phyloP scores from a whole-genome alignment of 1,139 yeast species.

The Nematodospora anomalae region DNA sequence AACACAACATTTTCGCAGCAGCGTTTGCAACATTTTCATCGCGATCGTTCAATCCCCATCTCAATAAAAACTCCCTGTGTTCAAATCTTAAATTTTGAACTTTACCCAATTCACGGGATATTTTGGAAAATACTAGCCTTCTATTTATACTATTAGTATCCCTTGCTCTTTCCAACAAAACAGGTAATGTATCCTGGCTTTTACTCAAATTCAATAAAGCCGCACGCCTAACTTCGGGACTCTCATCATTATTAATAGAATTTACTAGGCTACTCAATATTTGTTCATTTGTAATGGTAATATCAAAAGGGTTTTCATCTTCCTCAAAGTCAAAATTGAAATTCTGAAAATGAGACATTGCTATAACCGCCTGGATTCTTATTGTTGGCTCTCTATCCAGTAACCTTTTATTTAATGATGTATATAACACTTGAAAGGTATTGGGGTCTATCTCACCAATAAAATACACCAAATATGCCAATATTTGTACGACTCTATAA shows the following conservation, averaged over 20 bases:
- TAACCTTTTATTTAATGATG: conserved; percentile 62
- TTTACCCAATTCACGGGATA: conserved; percentile 68
- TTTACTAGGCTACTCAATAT: conserved; percentile 53
- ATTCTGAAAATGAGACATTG: conserved; percentile 76
- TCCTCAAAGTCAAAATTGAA: conserved; percentile 41
- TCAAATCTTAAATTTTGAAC: conserved; percentile 56
- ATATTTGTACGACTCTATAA: conserved; percentile 74
- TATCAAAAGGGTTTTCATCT: conserved; percentile 26
- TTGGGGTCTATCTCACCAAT: conserved; percentile 78
- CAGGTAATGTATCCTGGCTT: conserved; percentile 53
- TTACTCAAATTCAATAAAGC: conserved; percentile 71
- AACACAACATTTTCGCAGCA: conserved; percentile 67
- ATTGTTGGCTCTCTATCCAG: conserved; percentile 79
- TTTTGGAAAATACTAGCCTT: conserved; percentile 67
- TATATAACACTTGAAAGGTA: conserved; percentile 61
- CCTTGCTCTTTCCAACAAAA: conserved; percentile 76
- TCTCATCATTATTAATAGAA: conserved; percentile 73
- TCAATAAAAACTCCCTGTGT: conserved; percentile 65
- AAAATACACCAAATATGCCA: conserved; percentile 71
- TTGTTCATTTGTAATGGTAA: conserved; percentile 19
- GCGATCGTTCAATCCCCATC: conserved; percentile 88
- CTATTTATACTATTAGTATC: conserved; percentile 75
- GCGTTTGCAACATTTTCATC: conserved; percentile 73
- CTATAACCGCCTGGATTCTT: conserved; percentile 79
- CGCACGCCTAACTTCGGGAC: conserved; percentile 87